Conservation (phyloP, 2,329 filamentous ascomycete genomes). For the Verticillium nonalfalfae region DNA sequence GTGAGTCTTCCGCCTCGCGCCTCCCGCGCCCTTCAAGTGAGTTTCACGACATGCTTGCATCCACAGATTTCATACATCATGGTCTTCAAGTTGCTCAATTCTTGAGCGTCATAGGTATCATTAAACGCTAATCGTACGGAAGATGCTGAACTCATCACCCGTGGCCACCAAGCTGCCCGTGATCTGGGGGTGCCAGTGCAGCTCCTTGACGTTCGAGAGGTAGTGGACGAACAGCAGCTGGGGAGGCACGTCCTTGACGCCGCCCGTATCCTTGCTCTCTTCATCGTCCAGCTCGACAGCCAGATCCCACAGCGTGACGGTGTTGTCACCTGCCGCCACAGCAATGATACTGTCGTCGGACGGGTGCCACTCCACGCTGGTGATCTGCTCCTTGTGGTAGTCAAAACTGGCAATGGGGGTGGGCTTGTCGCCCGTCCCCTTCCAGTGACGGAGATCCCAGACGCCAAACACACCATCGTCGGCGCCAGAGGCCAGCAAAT, state of each 20-base stretch:
- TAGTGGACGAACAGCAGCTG: conserved; percentile 97
- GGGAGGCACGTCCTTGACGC: conserved; percentile 83
- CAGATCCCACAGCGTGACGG: conserved; percentile 92
- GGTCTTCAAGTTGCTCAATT: neutral
- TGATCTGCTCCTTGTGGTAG: conserved; percentile 96
- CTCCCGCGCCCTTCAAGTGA: neutral
- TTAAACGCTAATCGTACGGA: conserved; percentile 78
- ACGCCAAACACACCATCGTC: conserved; percentile 93
- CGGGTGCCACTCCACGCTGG: conserved; percentile 94
- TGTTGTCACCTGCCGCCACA: conserved; percentile 88
- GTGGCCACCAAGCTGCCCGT: conserved; percentile 85
- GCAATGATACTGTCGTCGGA: conserved; percentile 94
- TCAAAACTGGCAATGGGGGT: conserved; percentile 87
- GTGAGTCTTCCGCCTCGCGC: no score
- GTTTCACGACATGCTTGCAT: neutral
- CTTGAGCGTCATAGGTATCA: neutral
- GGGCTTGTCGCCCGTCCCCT: conserved; percentile 49
- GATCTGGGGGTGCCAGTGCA: conserved; percentile 97
- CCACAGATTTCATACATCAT: neutral
- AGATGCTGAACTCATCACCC: conserved; percentile 81
- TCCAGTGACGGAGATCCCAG: conserved; percentile 96
- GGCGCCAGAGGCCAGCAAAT: conserved; percentile 85
- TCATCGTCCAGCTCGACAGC: conserved; percentile 96
- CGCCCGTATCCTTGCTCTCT: conserved; percentile 84
- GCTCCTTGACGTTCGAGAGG: conserved; percentile 88